These are phyloP conservation scores for Xylariomycetidae sp. DNA, from an alignment of 2,329 filamentous ascomycete species.

Conservation along the genomic window DNA sequence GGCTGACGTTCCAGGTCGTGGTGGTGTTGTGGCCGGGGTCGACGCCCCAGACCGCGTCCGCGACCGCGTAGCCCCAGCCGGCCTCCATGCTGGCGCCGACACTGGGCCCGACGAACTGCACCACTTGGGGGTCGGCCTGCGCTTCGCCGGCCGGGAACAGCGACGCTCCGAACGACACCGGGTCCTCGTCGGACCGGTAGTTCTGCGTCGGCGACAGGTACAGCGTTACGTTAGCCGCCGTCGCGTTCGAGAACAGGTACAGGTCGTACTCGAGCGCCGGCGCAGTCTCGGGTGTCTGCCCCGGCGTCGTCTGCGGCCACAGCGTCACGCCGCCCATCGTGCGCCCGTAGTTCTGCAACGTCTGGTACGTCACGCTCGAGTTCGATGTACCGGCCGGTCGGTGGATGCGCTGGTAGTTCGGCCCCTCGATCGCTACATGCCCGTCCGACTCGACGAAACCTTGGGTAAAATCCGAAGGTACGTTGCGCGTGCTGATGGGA, in stretches of 20 bases:
- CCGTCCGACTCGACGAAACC: slow-evolving; percentile 60
- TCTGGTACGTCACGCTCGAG: slow-evolving; percentile 40
- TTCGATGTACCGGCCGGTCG: slow-evolving; percentile 18
- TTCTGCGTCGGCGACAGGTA: slow-evolving; percentile 49
- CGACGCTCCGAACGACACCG: slow-evolving; percentile 31
- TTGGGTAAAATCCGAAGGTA: slow-evolving; percentile 44
- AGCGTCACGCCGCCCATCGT: slow-evolving; percentile 53
- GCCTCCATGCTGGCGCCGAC: slow-evolving; percentile 34
- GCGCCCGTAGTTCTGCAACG: slow-evolving; percentile 49
- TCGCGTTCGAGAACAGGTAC: slow-evolving; percentile 50
- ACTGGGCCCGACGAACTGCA: slow-evolving; percentile 36
- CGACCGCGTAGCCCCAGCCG: slow-evolving; percentile 38
- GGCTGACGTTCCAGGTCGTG: slow-evolving; percentile 33
- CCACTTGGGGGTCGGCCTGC: slow-evolving; percentile 23
- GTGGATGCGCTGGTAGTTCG: slow-evolving; percentile 41
- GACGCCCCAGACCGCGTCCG: slow-evolving; percentile 40
- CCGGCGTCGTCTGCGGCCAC: slow-evolving; percentile 43
- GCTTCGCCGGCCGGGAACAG: slow-evolving; percentile 26
- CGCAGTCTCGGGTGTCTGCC: slow-evolving; percentile 40
- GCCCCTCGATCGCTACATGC: slow-evolving; percentile 49
- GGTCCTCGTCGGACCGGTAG: slow-evolving; percentile 42
- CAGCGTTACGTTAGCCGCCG: slow-evolving; percentile 39
- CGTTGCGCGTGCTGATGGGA: slow-evolving; percentile 43
- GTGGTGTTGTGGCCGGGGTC: slow-evolving; percentile 36
- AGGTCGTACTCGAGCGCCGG: slow-evolving; percentile 56